Conservation (phyloP, 2,329 filamentous ascomycete species). For the Ophidiomyces ophidiicola region DNA sequence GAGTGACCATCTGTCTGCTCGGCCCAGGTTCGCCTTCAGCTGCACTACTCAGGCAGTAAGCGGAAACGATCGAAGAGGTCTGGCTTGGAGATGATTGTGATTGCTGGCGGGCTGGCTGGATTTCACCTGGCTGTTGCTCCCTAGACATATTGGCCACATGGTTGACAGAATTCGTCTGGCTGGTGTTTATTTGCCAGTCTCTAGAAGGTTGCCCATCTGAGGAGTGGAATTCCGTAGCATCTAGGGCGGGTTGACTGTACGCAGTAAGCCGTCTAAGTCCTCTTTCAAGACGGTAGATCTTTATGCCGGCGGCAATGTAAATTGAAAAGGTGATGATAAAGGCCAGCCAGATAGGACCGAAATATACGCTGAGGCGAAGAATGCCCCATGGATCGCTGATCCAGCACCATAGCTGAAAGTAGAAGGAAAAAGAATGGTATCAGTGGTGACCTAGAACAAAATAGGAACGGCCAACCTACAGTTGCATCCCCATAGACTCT, state of each 20-base stretch:
- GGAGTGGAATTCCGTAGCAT: background rate
- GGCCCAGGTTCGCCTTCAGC: too few species aligned
- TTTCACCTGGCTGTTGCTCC: background rate
- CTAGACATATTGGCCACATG: background rate
- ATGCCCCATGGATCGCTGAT: slow-evolving; percentile 55
- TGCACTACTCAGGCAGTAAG: too few species aligned
- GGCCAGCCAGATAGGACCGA: slow-evolving; percentile 39
- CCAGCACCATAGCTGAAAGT: slow-evolving; percentile 78
- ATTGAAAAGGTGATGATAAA: slow-evolving; percentile 31
- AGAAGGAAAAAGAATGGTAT: too few species aligned
- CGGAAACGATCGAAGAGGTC: too few species aligned
- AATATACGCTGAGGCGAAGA: slow-evolving; percentile 63
- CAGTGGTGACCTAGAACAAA: background rate
- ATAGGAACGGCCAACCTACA: slow-evolving; percentile 25
- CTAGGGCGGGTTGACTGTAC: background rate
- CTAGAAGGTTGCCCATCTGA: background rate
- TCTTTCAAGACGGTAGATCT: slow-evolving; percentile 38
- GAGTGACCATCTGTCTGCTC: too few species aligned
- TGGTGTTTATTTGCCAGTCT: too few species aligned
- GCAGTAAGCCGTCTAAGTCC: slow-evolving; percentile 2
- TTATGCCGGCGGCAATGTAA: slow-evolving; percentile 30
- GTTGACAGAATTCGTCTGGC: too few species aligned
- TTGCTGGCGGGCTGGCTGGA: too few species aligned
- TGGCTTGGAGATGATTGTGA: background rate
- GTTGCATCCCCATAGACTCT: slow-evolving; percentile 62